Percentiles rank a stretch among this genome's conserved stretches.
Conservation (phyloP, 148 eudicot genomes). For the Cornus florida region DNA sequence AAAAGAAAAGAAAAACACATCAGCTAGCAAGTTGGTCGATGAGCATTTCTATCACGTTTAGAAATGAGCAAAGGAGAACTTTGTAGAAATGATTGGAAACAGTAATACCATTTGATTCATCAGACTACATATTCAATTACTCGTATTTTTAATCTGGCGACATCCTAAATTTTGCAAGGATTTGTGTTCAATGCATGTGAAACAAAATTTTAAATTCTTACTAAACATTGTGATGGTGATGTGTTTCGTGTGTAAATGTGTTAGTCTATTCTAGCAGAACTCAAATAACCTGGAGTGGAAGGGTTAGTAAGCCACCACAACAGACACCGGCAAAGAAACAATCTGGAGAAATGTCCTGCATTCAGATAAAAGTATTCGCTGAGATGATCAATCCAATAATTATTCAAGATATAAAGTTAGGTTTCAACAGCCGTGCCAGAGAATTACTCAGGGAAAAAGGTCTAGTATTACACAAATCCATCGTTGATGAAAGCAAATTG, state of each 20-base stretch:
- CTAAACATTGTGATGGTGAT: background rate
- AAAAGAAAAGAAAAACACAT: background rate
- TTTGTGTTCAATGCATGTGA: background rate
- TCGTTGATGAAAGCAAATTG: background rate
- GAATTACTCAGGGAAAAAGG: background rate
- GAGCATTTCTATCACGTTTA: background rate
- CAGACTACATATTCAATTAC: no score
- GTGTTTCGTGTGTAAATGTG: background rate
- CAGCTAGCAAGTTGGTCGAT: background rate
- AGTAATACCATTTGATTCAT: no score
- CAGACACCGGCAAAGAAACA: constrained; percentile 95
- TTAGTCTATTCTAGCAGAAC: background rate
- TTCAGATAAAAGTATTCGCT: background rate
- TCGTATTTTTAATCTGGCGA: no score
- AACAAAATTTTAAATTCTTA: background rate
- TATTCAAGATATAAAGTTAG: background rate
- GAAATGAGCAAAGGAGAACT: no score
- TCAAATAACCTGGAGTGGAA: constrained; percentile 72
- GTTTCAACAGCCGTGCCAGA: background rate
- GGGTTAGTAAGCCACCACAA: constrained; percentile 83
- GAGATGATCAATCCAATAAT: background rate
- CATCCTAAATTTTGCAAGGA: no score
- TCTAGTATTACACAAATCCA: background rate
- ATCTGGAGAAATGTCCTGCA: constrained; percentile 85
- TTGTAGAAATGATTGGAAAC: no score